Evolutionary conservation across 257 asterid species (phyloP), one percentile per base, ranked within the genome.

Genomic region (Jacaranda copaia): DNA sequence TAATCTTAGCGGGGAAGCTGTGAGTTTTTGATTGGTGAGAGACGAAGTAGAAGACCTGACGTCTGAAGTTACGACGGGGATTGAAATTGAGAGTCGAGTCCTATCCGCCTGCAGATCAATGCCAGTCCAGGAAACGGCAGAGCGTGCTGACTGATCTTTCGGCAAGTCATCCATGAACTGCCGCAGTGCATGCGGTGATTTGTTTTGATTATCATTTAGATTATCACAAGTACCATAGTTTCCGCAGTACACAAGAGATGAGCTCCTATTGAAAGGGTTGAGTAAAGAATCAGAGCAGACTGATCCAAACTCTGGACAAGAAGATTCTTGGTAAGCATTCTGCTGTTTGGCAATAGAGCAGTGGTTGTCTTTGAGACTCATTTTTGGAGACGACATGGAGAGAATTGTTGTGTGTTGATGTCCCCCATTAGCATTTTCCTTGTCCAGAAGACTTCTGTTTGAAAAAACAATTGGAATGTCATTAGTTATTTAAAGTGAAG

Each of bases 131-230:
- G 87, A 81, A 78, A 79, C 18, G 40, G 74, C 62, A 0, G 86
- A 65, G 25, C 81, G 69, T 38, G 77, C 83, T 2, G 84, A 40
- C 1, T 73, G 81, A 77, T 69, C 85, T 70, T 82, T 87, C 0
- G 93, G 96, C 91, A 89, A 85, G 64, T 87, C 90, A 15, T 90
- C 93, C 85, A 93, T 88, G 87, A 92, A 93, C 76, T 88, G 96
- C 8, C 86, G 84, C 18, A 93, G 88, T 0, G 89, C 60, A 19
- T 76, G 78, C 43, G 75, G 84, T 12, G 85, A 64, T 79, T 86
- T 78, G 70, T 65, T 56, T 20, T 75, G 81, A 3, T 69, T 75
- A 19, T 74, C 80, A 35, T 77, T 73, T 64, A 45, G 76, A n/a
- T 80, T 72, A 71, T 74, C 76, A 2, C 81, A 35, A 58, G 76